Evolutionary conservation across 768 basidiomycete genomes (phyloP), one percentile per base, ranked within the genome.

Genomic region (Pleurotus tuoliensis): DNA sequence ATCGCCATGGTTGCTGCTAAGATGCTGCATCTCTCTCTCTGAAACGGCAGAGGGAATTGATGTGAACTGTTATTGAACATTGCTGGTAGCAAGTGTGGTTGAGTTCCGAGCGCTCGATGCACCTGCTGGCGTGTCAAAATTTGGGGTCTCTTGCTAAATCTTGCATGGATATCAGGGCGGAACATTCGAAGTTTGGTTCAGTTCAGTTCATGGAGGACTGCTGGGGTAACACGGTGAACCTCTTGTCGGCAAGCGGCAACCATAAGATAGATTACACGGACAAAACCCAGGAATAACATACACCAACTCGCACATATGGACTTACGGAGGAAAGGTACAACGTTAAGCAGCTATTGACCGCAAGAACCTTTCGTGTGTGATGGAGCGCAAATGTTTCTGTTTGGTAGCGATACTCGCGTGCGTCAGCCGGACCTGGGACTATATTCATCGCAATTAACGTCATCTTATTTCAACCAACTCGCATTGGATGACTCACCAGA

Each of bases 311-410:
- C 51, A 53, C 51, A 53, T 20, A 53, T 40, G 37, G n/a, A 53
- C 34, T 53, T 53, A 53, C 51, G 39, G 39, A 8, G 7, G 30
- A 34, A 34, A 34, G 30, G 47, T 48, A 50, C 48, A 50, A 50
- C 22, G 37, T 39, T 53, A 53, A 39, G 39, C 51, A 53, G 25
- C 22, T 40, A 53, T 53, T 39, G 51, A 53, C 39, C 51, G 37
- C 68, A 88, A 70, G 65, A 91, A 90, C 62, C 82, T 78, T 51
- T 86, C 81, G 59, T 81, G 79, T 30, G 81, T 83, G 39, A 80
- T 77, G n/a, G 82, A 79, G 58, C 83, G 82, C 20, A 90, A 79
- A 62, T 89, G 84, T 53, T 76, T 73, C 57, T 90, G 64, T 58
- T 82, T 84, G 1, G 82, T 81, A 22, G 79, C 77, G 47, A 86